These are phyloP conservation scores for Trichaptum fuscoviolaceum DNA, from an alignment of 768 basidiomycete species.

Conservation along the genomic window DNA sequence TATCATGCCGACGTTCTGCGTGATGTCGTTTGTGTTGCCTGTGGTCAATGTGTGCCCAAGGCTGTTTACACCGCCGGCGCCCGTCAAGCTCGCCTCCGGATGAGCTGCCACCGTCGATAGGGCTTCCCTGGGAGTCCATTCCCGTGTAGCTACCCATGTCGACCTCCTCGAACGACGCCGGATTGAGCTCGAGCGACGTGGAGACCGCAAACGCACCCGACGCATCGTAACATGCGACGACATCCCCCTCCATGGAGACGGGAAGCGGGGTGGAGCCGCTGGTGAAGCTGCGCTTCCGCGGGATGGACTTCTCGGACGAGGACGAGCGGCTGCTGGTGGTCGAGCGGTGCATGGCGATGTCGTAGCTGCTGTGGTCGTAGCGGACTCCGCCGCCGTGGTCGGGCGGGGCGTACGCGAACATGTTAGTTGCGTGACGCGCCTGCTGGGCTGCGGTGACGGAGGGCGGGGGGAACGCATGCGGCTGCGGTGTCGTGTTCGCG, in stretches of 20 bases:
- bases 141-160: constrained; percentile 40
- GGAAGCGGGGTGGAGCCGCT: constrained; percentile 30
- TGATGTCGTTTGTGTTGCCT: background rate
- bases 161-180: constrained; percentile 51
- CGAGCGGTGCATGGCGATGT: constrained; percentile 27
- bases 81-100: constrained; percentile 32
- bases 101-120: constrained; percentile 31
- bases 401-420: constrained; percentile 49
- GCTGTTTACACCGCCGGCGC: constrained; percentile 14
- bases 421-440: constrained; percentile 16
- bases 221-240: constrained; percentile 19
- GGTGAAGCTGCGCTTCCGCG: constrained; percentile 64
- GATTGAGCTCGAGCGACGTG: constrained; percentile 38
- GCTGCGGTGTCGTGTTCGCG: constrained; percentile 10
- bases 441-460: constrained; percentile 14
- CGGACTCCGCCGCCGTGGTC: constrained; percentile 23
- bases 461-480: constrained; percentile 7
- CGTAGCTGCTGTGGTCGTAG: constrained; percentile 27
- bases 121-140: constrained; percentile 46
- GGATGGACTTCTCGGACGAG: constrained; percentile 48
- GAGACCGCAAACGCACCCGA: constrained; percentile 21
- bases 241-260: constrained; percentile 26
- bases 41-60: constrained; percentile 5
- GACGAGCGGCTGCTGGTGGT: constrained; percentile 32
- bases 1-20: constrained; percentile 45